Conservation (phyloP, 805 yeast genomes). For the Ogataea minuta region DNA sequence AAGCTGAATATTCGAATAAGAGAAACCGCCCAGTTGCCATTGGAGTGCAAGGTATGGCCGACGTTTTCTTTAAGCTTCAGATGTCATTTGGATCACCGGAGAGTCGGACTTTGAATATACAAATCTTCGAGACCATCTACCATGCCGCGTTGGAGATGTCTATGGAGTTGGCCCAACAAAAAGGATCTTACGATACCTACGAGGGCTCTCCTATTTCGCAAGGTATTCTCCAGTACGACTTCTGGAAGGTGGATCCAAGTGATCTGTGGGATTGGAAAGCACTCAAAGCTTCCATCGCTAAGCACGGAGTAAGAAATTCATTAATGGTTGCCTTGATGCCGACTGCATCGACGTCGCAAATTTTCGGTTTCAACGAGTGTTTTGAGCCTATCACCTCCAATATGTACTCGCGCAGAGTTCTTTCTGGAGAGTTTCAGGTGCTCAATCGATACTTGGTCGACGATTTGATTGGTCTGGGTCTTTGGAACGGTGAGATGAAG, state of each 20-base stretch:
- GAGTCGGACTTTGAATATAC: slow-evolving; percentile 73
- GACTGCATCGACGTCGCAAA: slow-evolving; percentile 96
- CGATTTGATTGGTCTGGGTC: slow-evolving; percentile 76
- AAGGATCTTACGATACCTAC: slow-evolving; percentile 72
- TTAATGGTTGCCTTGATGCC: slow-evolving; percentile 95
- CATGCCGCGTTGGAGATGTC: slow-evolving; percentile 92
- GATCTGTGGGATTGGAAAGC: slow-evolving; percentile 84
- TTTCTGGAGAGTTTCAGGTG: slow-evolving; percentile 91
- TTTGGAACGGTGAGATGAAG: slow-evolving; percentile 82
- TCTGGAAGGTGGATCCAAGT: slow-evolving; percentile 83
- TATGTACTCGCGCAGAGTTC: slow-evolving; percentile 83
- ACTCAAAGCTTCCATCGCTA: slow-evolving; percentile 56
- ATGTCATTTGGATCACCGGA: slow-evolving; percentile 82
- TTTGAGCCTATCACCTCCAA: slow-evolving; percentile 96
- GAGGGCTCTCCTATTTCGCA: slow-evolving; percentile 87
- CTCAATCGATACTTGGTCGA: slow-evolving; percentile 83
- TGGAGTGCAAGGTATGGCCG: slow-evolving; percentile 98
- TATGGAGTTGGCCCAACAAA: slow-evolving; percentile 65
- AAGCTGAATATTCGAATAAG: slow-evolving; percentile 72
- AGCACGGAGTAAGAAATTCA: slow-evolving; percentile 81
- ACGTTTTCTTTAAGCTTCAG: slow-evolving; percentile 74
- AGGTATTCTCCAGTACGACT: slow-evolving; percentile 81
- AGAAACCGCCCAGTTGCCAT: slow-evolving; percentile 92
- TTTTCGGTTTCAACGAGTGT: slow-evolving; percentile 90
- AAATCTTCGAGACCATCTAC: slow-evolving; percentile 92